Base-by-base conservation (phyloP, 805 yeast genomes). In the Pichia phayaonensis region DNA sequence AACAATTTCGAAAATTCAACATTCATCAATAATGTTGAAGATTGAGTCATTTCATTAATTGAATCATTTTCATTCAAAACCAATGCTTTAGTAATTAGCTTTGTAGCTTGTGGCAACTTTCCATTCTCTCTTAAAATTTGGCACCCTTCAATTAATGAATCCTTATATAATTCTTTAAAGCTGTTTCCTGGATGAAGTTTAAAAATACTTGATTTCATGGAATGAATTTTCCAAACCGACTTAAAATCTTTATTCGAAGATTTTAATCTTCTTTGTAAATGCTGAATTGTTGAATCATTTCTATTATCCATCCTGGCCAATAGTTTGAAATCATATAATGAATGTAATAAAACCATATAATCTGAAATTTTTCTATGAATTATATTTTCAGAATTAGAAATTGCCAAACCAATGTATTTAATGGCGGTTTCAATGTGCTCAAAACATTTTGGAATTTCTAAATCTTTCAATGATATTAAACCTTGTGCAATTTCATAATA, bases 1-100 rank as follows among this genome's bases (percentile, higher is more conserved):
- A 89, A 66, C 10, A 94, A 72, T 51, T 86, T 82, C 0, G 97
- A 84, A 64, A 85, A 84, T 62, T 90, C 96, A 40, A 85, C 66
- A 52, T 83, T 84, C 8, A 86, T 83, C 5, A 55, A 42, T 10
- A 50, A 22, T 2, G 48, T 52, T 10, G 53, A 44, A 4, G 49
- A 40, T 44, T 47, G 44, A 0, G 49, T 46, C 48, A 52, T 52
- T 46, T 43, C 47, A n/a, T 26, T 22, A 13, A 44, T 40, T 7
- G 47, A 39, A 2, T 54, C 46, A 16, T 61, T 59, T 23, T 71
- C 70, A 12, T 70, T 72, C 16, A 68, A 61, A 2, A 71, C 67
- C 66, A 79, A 69, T 1, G 88, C 89, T 58, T 80, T 73, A 61
- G 86, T 75, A 22, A 85, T 76, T 10, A 83, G 74, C 21, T 81